Percentiles rank a stretch among this genome's conserved stretches.
phyloP scores from a whole-genome alignment of 441 rosid genomes.

The Erodium moschatum region DNA sequence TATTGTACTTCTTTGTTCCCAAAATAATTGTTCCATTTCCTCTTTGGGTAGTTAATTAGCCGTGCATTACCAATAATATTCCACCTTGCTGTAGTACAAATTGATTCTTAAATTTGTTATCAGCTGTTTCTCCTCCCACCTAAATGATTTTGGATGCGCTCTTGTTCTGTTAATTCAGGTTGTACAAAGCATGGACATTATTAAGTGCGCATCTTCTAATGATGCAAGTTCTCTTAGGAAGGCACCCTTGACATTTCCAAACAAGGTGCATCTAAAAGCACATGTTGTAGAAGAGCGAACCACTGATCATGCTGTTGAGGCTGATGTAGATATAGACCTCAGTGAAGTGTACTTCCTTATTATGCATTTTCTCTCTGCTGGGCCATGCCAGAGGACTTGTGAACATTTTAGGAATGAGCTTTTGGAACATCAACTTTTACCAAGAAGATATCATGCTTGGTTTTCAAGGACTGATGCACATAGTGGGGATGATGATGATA shows the following conservation, averaged over 20 bases:
- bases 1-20: background rate
- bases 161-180: slow-evolving; percentile 30
- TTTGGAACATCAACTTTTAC: slow-evolving; percentile 81
- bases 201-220: slow-evolving; percentile 45
- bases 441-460: slow-evolving; percentile 97
- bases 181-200: slow-evolving; percentile 43
- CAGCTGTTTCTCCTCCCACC: background rate
- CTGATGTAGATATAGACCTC: slow-evolving; percentile 56
- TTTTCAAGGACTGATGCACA: slow-evolving; percentile 65
- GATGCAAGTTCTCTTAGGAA: slow-evolving; percentile 37
- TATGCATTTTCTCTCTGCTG: slow-evolving; percentile 43
- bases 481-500: slow-evolving; percentile 67
- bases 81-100: background rate
- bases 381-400: slow-evolving; percentile 81
- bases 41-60: background rate
- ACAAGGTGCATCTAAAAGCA: slow-evolving; percentile 36
- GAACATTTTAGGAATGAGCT: slow-evolving; percentile 76
- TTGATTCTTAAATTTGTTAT: background rate
- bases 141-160: slow-evolving; percentile 6
- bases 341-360: slow-evolving; percentile 86
- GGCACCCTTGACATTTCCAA: slow-evolving; percentile 38
- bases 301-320: slow-evolving; percentile 25
- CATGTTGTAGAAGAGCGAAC: slow-evolving; percentile 38
- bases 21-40: background rate
- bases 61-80: background rate